A percentile compares a stretch with the other conserved stretches of the same genome.
Conservation (phyloP, 1,284 basidiomycete genomes). For the Macrocystidia cucumis region DNA sequence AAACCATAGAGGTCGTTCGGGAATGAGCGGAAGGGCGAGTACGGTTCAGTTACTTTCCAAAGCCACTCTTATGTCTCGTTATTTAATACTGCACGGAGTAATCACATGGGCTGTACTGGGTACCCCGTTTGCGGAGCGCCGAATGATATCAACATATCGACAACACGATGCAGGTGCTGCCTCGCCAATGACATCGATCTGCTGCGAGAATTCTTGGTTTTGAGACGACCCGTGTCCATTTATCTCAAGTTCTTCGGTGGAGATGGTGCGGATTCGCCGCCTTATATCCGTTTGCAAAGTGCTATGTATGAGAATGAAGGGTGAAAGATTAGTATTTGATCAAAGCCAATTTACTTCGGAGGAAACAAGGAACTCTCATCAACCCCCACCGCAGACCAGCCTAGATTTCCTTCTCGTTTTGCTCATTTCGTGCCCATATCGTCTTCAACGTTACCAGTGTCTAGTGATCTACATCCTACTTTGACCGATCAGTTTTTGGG, state of each 20-base stretch:
- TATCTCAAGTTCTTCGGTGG: constrained; percentile 12
- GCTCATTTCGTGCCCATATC: background rate
- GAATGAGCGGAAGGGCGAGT: constrained; percentile 9
- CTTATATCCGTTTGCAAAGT: constrained; percentile 14
- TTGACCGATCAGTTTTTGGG: too few species aligned
- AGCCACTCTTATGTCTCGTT: too few species aligned
- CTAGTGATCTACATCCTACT: background rate
- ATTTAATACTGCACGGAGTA: background rate
- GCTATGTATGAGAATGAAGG: constrained; percentile 3
- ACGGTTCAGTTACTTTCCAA: too few species aligned
- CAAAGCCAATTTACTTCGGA: constrained; percentile 8
- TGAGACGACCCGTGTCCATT: background rate
- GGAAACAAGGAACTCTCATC: constrained; percentile 4
- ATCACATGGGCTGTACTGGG: background rate
- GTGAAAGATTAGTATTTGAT: background rate
- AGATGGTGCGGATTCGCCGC: constrained; percentile 16
- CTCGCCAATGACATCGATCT: background rate
- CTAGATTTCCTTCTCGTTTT: background rate
- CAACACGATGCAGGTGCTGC: too few species aligned
- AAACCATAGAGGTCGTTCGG: constrained; percentile 25
- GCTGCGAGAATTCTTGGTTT: background rate
- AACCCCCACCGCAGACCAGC: background rate
- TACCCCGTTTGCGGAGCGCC: too few species aligned
- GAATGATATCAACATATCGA: too few species aligned
- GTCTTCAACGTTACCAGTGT: background rate